phyloP scores from a whole-genome alignment of 306 rosid genomes.

The Medicago arabica region DNA sequence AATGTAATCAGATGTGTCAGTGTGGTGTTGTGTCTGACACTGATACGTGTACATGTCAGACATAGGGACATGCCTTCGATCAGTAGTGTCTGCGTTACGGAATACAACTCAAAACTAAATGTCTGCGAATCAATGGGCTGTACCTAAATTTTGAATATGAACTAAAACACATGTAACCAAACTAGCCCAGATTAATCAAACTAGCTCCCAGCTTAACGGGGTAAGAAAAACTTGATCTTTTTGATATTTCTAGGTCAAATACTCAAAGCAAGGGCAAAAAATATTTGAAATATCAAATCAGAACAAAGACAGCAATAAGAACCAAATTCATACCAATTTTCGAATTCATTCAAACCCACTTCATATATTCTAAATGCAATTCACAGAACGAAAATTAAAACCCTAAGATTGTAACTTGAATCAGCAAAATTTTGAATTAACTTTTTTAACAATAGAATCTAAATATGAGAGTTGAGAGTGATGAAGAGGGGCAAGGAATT shows the following conservation, averaged over 20 bases:
- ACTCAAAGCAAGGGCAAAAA: background rate
- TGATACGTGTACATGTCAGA: too few species aligned
- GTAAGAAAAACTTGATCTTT: background rate
- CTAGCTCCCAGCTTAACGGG: slow-evolving; percentile 8
- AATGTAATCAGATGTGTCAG: too few species aligned
- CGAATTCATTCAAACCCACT: background rate
- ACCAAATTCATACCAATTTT: background rate
- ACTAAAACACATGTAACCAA: slow-evolving; percentile 24
- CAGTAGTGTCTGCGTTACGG: too few species aligned
- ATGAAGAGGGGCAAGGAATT: background rate
- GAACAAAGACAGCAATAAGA: background rate
- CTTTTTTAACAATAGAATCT: background rate
- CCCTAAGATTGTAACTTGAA: background rate
- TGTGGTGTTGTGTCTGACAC: too few species aligned
- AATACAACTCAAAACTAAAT: too few species aligned
- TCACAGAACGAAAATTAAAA: background rate
- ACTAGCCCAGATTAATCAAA: background rate
- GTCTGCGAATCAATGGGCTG: background rate
- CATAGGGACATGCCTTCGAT: too few species aligned
- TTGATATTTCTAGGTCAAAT: slow-evolving; percentile 14
- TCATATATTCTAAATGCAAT: background rate
- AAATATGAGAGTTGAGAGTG: background rate
- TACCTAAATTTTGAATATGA: background rate
- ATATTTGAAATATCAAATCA: background rate
- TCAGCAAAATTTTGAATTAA: background rate